Percentiles rank a stretch among this genome's conserved stretches.
These are phyloP conservation scores for Corymbia maculata DNA, from an alignment of 345 rosid species.

Conservation along the genomic window DNA sequence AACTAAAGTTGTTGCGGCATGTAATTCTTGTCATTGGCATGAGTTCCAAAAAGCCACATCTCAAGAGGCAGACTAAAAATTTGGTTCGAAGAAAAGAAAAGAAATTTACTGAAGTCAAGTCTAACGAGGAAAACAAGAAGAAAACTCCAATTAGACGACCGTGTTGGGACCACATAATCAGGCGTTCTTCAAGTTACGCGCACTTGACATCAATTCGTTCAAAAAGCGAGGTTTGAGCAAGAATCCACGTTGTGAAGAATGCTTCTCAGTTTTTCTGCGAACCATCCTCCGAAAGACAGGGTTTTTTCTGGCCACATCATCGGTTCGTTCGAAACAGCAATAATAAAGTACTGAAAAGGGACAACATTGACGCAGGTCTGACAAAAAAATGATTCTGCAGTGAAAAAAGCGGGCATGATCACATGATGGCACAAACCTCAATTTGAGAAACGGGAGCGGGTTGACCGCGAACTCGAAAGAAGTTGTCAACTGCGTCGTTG, in stretches of 20 bases:
- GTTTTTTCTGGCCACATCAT: background rate
- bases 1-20: background rate
- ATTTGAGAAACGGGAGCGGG: constrained; percentile 45
- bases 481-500: constrained; percentile 71
- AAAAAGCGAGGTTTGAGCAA: background rate
- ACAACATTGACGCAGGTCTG: background rate
- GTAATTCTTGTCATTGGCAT: background rate
- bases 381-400: background rate
- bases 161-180: background rate
- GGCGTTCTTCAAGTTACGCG: background rate
- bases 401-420: background rate
- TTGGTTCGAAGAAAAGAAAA: background rate
- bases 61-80: background rate
- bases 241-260: background rate
- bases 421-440: constrained; percentile 35
- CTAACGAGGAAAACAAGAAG: background rate
- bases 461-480: constrained; percentile 47
- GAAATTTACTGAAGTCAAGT: background rate
- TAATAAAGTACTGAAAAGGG: background rate
- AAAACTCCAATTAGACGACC: background rate
- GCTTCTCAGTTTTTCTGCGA: background rate
- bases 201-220: background rate
- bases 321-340: background rate
- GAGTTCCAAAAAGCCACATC: background rate
- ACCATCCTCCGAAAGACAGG: background rate